phyloP scores from a whole-genome alignment of 208 protist species.

The Leishmania major region DNA sequence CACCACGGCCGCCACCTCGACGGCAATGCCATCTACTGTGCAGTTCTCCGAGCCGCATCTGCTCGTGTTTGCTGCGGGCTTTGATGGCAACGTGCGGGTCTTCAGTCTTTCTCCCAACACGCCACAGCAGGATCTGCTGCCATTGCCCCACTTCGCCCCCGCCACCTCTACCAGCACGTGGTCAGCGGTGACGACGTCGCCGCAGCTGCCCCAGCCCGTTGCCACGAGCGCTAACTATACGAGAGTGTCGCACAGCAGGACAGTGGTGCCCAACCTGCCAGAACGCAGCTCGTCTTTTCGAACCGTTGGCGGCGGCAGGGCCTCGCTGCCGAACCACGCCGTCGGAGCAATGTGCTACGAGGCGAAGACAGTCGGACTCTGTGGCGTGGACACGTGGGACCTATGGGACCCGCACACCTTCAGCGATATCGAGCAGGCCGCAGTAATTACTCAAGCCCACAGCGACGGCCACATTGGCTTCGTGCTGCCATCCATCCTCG shows the following conservation, averaged over 20 bases:
- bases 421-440: conserved; percentile 23
- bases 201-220: not conserved
- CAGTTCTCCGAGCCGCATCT: not conserved
- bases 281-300: not conserved
- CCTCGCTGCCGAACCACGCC: not conserved
- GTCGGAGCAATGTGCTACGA: not conserved
- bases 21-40: not conserved
- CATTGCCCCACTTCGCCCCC: not conserved
- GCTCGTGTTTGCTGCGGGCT: conserved; percentile 49
- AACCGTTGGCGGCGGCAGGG: not conserved
- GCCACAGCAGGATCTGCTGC: not conserved
- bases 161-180: not conserved
- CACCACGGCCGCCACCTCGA: not conserved
- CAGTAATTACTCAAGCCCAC: not conserved
- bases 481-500: conserved; percentile 12
- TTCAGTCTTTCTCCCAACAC: conserved; percentile 35
- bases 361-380: conserved; percentile 39
- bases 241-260: not conserved
- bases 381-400: conserved; percentile 45
- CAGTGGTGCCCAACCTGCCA: not conserved
- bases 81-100: conserved; percentile 70
- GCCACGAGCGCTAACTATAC: not conserved
- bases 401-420: conserved; percentile 34
- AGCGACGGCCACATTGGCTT: not conserved
- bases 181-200: not conserved